phyloP scores from a whole-genome alignment of 768 basidiomycete genomes.

The Hirschioporus abietinus region DNA sequence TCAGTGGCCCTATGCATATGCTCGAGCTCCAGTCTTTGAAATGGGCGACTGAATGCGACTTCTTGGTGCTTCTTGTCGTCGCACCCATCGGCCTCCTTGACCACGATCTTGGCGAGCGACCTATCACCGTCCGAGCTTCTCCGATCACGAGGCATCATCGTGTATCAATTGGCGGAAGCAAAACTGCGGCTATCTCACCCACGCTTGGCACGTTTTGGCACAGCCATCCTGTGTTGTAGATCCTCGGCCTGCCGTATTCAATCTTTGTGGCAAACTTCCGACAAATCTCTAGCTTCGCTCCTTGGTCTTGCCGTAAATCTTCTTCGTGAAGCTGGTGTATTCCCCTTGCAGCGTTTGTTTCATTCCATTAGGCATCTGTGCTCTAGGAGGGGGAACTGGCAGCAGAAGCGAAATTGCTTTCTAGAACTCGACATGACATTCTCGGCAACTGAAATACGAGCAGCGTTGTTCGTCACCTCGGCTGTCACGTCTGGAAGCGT shows the following conservation, averaged over 20 bases:
- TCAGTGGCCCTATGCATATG: no score
- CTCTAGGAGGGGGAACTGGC: no score
- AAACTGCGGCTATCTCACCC: not conserved
- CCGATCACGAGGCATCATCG: not conserved
- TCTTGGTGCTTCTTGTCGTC: no score
- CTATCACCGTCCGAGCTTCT: constrained; percentile 1
- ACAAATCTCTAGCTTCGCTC: not conserved
- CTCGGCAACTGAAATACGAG: not conserved
- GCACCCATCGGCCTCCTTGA: not conserved
- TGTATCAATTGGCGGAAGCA: not conserved
- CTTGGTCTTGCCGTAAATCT: not conserved
- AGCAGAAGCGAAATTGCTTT: not conserved
- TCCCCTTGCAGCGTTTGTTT: no score
- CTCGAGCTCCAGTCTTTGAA: no score
- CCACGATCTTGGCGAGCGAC: not conserved
- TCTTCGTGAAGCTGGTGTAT: not conserved
- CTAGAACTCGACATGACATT: not conserved
- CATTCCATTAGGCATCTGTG: no score
- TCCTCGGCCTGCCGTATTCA: not conserved
- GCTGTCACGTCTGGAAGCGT: not conserved
- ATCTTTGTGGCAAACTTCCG: not conserved
- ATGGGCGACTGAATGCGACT: no score
- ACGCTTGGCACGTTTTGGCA: not conserved
- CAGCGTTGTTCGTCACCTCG: not conserved
- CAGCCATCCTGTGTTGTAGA: not conserved